phyloP scores from a whole-genome alignment of 371 early-diverging fungal genomes.

The Lichtheimia hyalospora region DNA sequence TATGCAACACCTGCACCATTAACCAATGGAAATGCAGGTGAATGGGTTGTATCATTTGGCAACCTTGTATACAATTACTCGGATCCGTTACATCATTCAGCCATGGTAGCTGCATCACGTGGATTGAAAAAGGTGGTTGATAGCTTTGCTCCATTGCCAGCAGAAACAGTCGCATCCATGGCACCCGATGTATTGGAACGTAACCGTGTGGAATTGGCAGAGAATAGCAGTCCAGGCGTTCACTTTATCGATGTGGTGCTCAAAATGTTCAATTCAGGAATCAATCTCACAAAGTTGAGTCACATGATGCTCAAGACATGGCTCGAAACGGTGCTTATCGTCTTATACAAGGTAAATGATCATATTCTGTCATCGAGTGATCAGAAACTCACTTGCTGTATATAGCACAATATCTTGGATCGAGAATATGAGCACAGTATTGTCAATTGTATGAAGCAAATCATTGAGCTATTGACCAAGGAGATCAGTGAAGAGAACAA shows the following conservation, averaged over 20 bases:
- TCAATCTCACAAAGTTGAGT: conserved; percentile 40
- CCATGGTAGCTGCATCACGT: conserved; percentile 39
- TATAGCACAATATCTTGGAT: conserved; percentile 51
- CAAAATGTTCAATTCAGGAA: conserved; percentile 45
- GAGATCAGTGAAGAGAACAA: conserved; percentile 65
- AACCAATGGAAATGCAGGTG: conserved; percentile 10
- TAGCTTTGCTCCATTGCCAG: conserved; percentile 46
- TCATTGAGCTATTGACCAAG: conserved; percentile 42
- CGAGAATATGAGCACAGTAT: conserved; percentile 38
- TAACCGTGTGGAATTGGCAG: conserved; percentile 32
- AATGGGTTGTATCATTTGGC: conserved; percentile 36
- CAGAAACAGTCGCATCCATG: conserved; percentile 43
- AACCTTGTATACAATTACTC: conserved; percentile 35
- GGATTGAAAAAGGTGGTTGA: conserved; percentile 54
- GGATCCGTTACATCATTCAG: conserved; percentile 30
- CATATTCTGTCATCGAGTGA: not conserved
- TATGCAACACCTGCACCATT: conserved; percentile 17
- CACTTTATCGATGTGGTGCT: conserved; percentile 51
- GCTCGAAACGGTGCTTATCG: conserved; percentile 57
- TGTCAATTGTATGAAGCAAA: conserved; percentile 47
- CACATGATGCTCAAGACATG: conserved; percentile 55
- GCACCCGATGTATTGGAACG: conserved; percentile 34
- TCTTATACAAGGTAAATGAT: conserved; percentile 56
- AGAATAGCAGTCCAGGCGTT: conserved; percentile 47
- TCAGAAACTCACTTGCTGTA: not conserved